phyloP scores from a whole-genome alignment of 2,329 filamentous ascomycete species.

The Cercospora brassicicola region DNA sequence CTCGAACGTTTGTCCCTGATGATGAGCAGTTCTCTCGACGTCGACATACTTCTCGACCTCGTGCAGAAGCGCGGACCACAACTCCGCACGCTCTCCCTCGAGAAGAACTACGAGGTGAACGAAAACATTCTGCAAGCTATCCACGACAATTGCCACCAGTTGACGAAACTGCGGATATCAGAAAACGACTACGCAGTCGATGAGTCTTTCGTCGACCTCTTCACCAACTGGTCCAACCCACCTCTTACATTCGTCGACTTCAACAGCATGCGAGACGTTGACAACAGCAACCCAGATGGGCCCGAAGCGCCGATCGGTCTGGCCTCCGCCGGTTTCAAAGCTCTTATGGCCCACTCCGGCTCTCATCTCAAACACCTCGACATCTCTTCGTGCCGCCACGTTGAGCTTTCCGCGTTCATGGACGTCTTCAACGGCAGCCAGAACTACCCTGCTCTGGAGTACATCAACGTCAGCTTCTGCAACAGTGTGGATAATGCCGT shows the following conservation, averaged over 20 bases:
- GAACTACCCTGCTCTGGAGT: slow-evolving; percentile 67
- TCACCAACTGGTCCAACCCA: slow-evolving; percentile 73
- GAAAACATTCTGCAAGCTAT: slow-evolving; percentile 70
- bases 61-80: slow-evolving; percentile 62
- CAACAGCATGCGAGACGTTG: slow-evolving; percentile 73
- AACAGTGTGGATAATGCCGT: slow-evolving; percentile 56
- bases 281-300: slow-evolving; percentile 67
- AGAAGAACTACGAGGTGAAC: slow-evolving; percentile 65
- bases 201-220: slow-evolving; percentile 68
- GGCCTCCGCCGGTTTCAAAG: slow-evolving; percentile 71
- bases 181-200: slow-evolving; percentile 77
- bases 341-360: slow-evolving; percentile 82
- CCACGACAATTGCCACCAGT: slow-evolving; percentile 64
- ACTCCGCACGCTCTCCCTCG: slow-evolving; percentile 76
- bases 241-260: slow-evolving; percentile 71
- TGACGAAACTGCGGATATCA: slow-evolving; percentile 78
- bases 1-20: slow-evolving; percentile 76
- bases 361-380: slow-evolving; percentile 65
- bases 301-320: slow-evolving; percentile 67
- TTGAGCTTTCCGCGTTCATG: slow-evolving; percentile 69
- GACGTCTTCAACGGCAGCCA: slow-evolving; percentile 65
- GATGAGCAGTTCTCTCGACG: slow-evolving; percentile 58
- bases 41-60: slow-evolving; percentile 60
- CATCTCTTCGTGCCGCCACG: slow-evolving; percentile 81
- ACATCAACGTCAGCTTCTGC: slow-evolving; percentile 64